phyloP scores from a whole-genome alignment of 768 basidiomycete genomes.

The Psilocybe subaeruginosa region DNA sequence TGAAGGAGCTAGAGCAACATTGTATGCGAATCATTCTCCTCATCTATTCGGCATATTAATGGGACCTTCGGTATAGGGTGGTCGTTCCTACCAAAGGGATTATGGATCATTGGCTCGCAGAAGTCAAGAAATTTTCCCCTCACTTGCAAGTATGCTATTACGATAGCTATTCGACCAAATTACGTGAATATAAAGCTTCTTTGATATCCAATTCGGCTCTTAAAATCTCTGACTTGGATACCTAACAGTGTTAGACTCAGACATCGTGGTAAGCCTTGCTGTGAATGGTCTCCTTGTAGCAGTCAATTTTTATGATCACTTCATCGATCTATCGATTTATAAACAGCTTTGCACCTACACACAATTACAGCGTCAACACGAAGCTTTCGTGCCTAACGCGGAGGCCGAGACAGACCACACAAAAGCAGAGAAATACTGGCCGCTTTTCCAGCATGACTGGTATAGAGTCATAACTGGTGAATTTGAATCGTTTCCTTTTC shows the following conservation, averaged over 20 bases:
- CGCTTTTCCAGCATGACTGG: neutral
- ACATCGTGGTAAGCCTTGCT: conserved; percentile 5
- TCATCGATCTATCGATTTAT: neutral
- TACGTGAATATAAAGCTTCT: neutral
- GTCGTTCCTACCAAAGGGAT: conserved; percentile 8
- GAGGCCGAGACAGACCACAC: neutral
- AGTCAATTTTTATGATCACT: neutral
- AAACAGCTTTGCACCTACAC: neutral
- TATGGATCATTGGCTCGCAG: conserved; percentile 9
- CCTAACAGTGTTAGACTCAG: neutral
- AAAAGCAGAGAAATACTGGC: neutral
- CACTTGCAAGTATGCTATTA: conserved; percentile 8
- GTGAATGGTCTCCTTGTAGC: neutral
- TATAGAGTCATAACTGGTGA: conserved; percentile 3
- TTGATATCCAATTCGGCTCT: neutral
- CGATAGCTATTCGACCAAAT: neutral
- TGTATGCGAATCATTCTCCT: neutral
- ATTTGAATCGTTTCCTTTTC: neutral
- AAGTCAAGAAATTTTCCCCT: conserved; percentile 12
- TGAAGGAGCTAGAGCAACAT: conserved; percentile 3
- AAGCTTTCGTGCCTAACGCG: neutral
- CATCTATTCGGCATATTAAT: neutral
- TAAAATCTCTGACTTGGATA: neutral
- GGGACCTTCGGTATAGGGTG: neutral
- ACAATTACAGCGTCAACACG: neutral